Evolutionary conservation across 768 basidiomycete genomes (phyloP).

Genomic region (Boletales sp.): DNA sequence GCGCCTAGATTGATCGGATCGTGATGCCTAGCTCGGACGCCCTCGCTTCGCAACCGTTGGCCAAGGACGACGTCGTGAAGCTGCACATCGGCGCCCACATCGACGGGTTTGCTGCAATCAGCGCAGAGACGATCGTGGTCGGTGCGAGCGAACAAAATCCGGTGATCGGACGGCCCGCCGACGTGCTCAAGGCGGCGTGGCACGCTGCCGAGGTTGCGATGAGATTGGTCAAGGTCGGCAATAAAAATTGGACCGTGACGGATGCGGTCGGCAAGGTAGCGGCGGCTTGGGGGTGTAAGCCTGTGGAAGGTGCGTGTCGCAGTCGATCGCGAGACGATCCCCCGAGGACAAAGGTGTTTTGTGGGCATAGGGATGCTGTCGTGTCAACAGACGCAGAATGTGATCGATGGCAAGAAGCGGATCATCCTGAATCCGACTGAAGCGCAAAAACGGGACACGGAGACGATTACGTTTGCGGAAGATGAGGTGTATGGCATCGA

Average conservation of each 20-base stretch:
- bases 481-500: conserved; percentile 96
- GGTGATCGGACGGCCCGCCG: conserved; percentile 82
- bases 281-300: conserved; percentile 77
- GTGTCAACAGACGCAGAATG: conserved; percentile 90
- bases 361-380: conserved; percentile 76
- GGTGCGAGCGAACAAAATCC: conserved; percentile 72
- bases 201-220: conserved; percentile 89
- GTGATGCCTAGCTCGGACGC: conserved; percentile 60
- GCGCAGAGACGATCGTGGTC: conserved; percentile 90
- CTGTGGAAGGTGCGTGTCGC: conserved; percentile 78
- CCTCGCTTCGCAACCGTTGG: conserved; percentile 61
- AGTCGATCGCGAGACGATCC: background rate
- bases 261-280: conserved; percentile 76
- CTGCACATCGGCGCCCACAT: conserved; percentile 96
- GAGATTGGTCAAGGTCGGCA: conserved; percentile 87
- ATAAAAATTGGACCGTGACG: conserved; percentile 94
- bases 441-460: conserved; percentile 80
- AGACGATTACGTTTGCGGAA: conserved; percentile 83
- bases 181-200: conserved; percentile 93
- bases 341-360: background rate
- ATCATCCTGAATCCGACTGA: conserved; percentile 90
- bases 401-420: conserved; percentile 95
- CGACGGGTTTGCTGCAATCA: conserved; percentile 92
- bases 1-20: conserved; percentile 17
- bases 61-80: conserved; percentile 91